Evolutionary conservation across 2,329 filamentous ascomycete species (phyloP), one percentile per base, ranked within the genome.

Genomic region (Sodiomyces alkalinus): DNA sequence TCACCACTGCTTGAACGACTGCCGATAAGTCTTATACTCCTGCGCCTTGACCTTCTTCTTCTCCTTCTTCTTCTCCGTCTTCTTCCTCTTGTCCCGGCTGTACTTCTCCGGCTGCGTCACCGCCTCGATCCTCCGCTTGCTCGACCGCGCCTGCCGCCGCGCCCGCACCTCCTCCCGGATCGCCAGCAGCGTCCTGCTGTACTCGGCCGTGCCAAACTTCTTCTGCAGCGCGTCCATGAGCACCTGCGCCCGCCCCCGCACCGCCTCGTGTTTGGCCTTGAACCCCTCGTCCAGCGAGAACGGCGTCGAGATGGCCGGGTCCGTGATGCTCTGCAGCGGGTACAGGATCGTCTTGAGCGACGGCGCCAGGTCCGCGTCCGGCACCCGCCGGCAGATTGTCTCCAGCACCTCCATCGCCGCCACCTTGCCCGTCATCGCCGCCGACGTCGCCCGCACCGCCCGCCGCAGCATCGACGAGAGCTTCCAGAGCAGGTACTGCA

Each of bases 101-200:
- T 74, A 74, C 47, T 65, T 77, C 55, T 90, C 87, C 2, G 90
- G 90, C 45, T 79, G 71, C 27, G 68, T 68, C 15, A 98, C 74
- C 8, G 81, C 81, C 48, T 92, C 86, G 38, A 96, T 81, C 54
- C 82, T 81, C 44, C 90, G 70, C 68, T 98, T 98, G 38, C 66
- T 71, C 30, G 78, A 72, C 38, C 92, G 62, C 43, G 74, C 70
- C 47, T 82, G 72, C 39, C 90, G 64, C 43, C 77, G 72, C 38
- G 67, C 64, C 44, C 68, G 70, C n/a, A 90, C 74, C 11, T 64
- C 68, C 29, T 79, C 74, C 34, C 82, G 72, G 6, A 92, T 81
- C 22, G 67, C 66, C 21, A 80, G 53, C 45, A 96, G 62, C 25
- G 76, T 65, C 30, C 65, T 62, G n/a, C 86, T 74, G 54, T 86